Evolutionary conservation across 345 rosid species (phyloP).

Genomic region (Diplotaxis tenuifolia): DNA sequence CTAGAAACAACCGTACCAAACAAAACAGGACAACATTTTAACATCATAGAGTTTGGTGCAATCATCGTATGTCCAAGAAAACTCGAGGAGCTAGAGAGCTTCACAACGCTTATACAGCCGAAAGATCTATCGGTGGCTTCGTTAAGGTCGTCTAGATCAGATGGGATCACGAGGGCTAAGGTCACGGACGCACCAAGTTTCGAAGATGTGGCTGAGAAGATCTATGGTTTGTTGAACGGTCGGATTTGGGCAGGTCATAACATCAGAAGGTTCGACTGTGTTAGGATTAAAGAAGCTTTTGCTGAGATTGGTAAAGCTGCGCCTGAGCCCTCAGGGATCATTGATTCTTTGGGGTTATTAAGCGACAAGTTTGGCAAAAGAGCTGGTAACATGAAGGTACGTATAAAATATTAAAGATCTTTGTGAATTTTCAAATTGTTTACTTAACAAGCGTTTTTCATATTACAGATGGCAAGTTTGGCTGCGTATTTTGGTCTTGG

Average conservation of each 20-base stretch:
- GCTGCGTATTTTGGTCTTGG: slow-evolving; percentile 91
- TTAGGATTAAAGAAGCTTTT: slow-evolving; percentile 78
- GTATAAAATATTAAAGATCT: too few relatives aligned
- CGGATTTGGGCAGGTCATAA: slow-evolving; percentile 96
- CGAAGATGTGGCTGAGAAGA: slow-evolving; percentile 66
- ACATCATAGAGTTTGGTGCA: slow-evolving; percentile 83
- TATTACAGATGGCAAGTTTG: slow-evolving; percentile 77
- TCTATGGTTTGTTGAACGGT: slow-evolving; percentile 60
- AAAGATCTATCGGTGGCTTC: slow-evolving; percentile 56
- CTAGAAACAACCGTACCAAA: slow-evolving; percentile 85
- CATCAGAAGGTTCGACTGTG: slow-evolving; percentile 77
- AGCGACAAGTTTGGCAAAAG: slow-evolving; percentile 68
- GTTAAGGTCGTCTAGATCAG: slow-evolving; percentile 50
- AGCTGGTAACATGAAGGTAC: slow-evolving; percentile 95
- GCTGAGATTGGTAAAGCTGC: slow-evolving; percentile 57
- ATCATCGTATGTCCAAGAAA: slow-evolving; percentile 69
- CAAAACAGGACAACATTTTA: slow-evolving; percentile 54
- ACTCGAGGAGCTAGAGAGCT: slow-evolving; percentile 66
- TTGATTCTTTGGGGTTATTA: slow-evolving; percentile 85
- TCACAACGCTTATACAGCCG: slow-evolving; percentile 70
- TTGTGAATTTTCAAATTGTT: neutral
- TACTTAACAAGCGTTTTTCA: neutral
- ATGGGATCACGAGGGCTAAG: slow-evolving; percentile 72
- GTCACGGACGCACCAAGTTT: slow-evolving; percentile 66
- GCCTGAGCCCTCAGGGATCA: slow-evolving; percentile 63